A percentile compares a stretch with the other conserved stretches of the same genome.
Conservation (phyloP, 2,329 filamentous ascomycete species). For the Colletotrichum cuscutae region DNA sequence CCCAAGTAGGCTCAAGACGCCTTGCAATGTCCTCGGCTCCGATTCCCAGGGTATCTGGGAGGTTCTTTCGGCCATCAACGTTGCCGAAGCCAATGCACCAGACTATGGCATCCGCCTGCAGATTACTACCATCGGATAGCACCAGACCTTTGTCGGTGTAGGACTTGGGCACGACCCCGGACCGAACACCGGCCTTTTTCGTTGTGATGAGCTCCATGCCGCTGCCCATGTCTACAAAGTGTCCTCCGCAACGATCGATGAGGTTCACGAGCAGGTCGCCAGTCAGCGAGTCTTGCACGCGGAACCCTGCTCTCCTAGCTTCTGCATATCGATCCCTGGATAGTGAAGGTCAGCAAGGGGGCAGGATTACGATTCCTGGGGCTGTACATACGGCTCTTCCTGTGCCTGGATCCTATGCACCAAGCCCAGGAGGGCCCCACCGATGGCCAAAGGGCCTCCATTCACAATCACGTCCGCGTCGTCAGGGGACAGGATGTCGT, state of each 20-base stretch:
- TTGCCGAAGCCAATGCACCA: constrained; percentile 51
- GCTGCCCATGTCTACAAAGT: constrained; percentile 48
- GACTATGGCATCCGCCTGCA: constrained; percentile 46
- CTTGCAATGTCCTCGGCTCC: constrained; percentile 41
- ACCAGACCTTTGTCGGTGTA: constrained; percentile 42
- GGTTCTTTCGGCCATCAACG: constrained; percentile 41
- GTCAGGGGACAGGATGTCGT: constrained; percentile 39
- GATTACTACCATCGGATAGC: constrained; percentile 43
- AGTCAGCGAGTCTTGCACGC: constrained; percentile 23
- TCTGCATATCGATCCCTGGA: constrained; percentile 26
- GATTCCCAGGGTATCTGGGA: constrained; percentile 42
- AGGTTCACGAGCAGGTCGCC: constrained; percentile 36
- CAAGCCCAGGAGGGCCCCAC: constrained; percentile 10
- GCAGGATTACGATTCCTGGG: neutral
- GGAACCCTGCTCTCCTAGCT: neutral
- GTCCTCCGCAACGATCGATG: constrained; percentile 46
- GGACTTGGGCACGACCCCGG: constrained; percentile 40
- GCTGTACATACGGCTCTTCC: constrained; percentile 25
- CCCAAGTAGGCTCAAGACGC: constrained; percentile 51
- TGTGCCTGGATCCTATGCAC: constrained; percentile 17
- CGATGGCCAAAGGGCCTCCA: constrained; percentile 21
- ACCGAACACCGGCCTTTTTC: constrained; percentile 42
- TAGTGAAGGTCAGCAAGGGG: neutral
- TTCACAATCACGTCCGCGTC: constrained; percentile 37
- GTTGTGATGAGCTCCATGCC: constrained; percentile 44